Evolutionary conservation across 2,329 filamentous ascomycete species (phyloP).

Genomic region (Fulvia fulva): DNA sequence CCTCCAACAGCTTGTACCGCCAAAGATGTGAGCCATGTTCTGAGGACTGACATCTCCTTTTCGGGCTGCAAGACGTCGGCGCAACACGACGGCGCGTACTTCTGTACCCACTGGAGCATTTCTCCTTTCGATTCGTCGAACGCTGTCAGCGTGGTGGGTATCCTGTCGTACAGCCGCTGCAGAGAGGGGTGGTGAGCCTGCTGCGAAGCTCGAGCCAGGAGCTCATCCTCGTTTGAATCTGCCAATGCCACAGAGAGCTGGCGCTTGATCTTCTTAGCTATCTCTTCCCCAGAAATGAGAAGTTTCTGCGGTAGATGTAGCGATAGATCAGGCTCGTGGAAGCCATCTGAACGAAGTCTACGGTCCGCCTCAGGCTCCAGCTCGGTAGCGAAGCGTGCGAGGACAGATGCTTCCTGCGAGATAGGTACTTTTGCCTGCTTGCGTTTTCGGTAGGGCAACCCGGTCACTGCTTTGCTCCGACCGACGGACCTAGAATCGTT

Average conservation of each 20-base stretch:
- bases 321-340: slow-evolving; percentile 30
- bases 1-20: slow-evolving; percentile 73
- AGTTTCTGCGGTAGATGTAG: slow-evolving; percentile 30
- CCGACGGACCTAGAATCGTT: background rate
- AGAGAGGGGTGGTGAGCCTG: slow-evolving; percentile 55
- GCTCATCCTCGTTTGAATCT: slow-evolving; percentile 13
- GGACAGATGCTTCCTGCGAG: slow-evolving; percentile 24
- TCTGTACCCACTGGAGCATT: slow-evolving; percentile 68
- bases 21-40: slow-evolving; percentile 75
- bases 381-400: slow-evolving; percentile 16
- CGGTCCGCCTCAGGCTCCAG: slow-evolving; percentile 22
- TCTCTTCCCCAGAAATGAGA: slow-evolving; percentile 34
- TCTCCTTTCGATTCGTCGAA: slow-evolving; percentile 81
- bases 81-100: slow-evolving; percentile 71
- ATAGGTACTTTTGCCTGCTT: slow-evolving; percentile 28
- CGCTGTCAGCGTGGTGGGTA: slow-evolving; percentile 64
- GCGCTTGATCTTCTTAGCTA: slow-evolving; percentile 34
- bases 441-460: slow-evolving; percentile 34
- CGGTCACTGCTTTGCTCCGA: background rate
- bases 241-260: slow-evolving; percentile 28
- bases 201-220: slow-evolving; percentile 13
- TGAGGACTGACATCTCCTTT: slow-evolving; percentile 65
- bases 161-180: slow-evolving; percentile 53
- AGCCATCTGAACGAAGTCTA: slow-evolving; percentile 27
- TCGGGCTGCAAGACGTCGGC: slow-evolving; percentile 72